These are phyloP conservation scores for Candida pseudofarinosa DNA, from an alignment of 805 yeast genomes.

Conservation along the genomic window DNA sequence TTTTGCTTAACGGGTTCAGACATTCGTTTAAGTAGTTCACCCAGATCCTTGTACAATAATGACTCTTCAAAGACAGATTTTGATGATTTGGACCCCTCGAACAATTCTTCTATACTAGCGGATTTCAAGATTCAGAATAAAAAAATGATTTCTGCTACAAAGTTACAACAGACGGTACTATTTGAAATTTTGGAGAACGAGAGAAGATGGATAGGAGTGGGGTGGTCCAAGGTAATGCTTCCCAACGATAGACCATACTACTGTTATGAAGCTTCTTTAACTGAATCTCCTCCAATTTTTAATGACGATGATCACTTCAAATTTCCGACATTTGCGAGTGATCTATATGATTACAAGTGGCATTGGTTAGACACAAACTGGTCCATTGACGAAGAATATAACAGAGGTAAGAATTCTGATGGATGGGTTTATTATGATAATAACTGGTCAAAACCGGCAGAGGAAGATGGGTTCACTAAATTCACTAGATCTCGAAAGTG, in stretches of 20 bases:
- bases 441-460: constrained; percentile 43
- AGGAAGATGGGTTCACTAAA: constrained; percentile 42
- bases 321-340: constrained; percentile 43
- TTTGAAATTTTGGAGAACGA: constrained; percentile 55
- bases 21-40: constrained; percentile 13
- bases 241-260: constrained; percentile 51
- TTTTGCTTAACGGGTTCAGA: constrained; percentile 41
- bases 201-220: constrained; percentile 59
- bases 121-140: constrained; percentile 39
- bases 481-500: constrained; percentile 53
- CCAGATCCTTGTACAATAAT: background rate
- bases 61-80: constrained; percentile 15
- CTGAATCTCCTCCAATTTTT: constrained; percentile 22
- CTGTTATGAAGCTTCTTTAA: constrained; percentile 38
- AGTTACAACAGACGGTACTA: constrained; percentile 43
- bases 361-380: constrained; percentile 54
- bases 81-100: constrained; percentile 11
- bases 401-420: constrained; percentile 30
- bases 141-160: constrained; percentile 35
- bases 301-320: constrained; percentile 32
- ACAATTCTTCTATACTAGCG: constrained; percentile 17
- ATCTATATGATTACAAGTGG: constrained; percentile 43
- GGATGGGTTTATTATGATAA: constrained; percentile 58
- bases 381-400: constrained; percentile 42
- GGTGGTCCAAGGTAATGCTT: constrained; percentile 49